Evolutionary conservation across 1,284 basidiomycete species (phyloP).

Genomic region (Tetrapyrgos nigripes): DNA sequence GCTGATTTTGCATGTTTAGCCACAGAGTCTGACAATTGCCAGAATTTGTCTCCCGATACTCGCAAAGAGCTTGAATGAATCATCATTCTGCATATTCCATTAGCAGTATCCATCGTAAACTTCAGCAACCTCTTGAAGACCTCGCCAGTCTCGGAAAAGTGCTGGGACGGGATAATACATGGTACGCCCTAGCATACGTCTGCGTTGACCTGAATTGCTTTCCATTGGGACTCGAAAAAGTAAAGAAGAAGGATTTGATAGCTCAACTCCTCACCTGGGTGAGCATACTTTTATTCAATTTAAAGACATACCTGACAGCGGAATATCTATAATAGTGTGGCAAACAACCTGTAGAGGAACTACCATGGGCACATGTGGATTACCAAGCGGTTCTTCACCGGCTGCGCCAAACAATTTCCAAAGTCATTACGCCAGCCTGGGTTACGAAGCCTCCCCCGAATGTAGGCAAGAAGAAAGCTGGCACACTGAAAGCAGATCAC

Average conservation of each 20-base stretch:
- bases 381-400: background rate
- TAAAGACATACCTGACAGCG: background rate
- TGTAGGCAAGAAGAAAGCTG: background rate
- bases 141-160: background rate
- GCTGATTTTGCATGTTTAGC: background rate
- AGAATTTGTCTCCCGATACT: background rate
- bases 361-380: background rate
- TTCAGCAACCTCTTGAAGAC: background rate
- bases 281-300: background rate
- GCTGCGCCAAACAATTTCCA: background rate
- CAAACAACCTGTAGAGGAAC: background rate
- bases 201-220: conserved; percentile 8
- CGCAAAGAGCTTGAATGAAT: background rate
- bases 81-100: conserved; percentile 2
- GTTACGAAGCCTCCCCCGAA: background rate
- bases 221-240: background rate
- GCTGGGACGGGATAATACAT: background rate
- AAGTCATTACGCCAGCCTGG: background rate
- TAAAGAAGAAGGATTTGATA: background rate
- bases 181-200: conserved; percentile 4
- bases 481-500: conserved; percentile 3
- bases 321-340: background rate
- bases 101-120: conserved; percentile 3
- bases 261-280: conserved; percentile 10
- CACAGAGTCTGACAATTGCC: background rate